Base-by-base conservation (phyloP, 73 alveolate genomes). In the Symbiodinium natans region DNA sequence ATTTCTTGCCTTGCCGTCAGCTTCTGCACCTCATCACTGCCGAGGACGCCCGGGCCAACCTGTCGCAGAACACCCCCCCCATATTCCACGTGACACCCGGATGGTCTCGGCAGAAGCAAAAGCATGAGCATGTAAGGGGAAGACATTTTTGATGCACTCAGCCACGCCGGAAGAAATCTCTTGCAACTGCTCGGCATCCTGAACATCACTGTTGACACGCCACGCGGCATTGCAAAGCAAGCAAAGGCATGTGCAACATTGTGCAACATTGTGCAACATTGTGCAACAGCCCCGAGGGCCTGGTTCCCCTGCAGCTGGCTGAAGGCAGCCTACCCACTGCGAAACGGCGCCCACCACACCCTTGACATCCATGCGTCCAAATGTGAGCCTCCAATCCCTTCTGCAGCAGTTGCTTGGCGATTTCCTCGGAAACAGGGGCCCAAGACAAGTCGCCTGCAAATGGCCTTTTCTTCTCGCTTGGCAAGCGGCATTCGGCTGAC, bases 1-100 rank as follows among this genome's bases (percentile, higher is more conserved):
- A 46, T 46, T 46, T 46, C 59, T 13, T 46, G 42, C 95, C 95
- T 90, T 40, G 29, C 19, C n/a, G 97, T 73, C 80, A 90, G 97
- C 25, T 63, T 90, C 80, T 83, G 74, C 41, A 90, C 97, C 98
- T 92, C 98, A 15, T 74, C 98, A n/a, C 74, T 77, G 33, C 92
- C 86, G 33, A 92, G 83, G 73, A 92, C 98, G 25, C 98, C 98
- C 43, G 98, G 98, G 31, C 98, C 98, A 4, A 90, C 97, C 97
- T 90, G 39, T 25, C 10, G 59, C 39, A 48, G 39, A n/a, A 29
- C 3, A 4, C n/a, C n/a, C n/a, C n/a, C n/a, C n/a, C n/a, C n/a
- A n/a, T n/a, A n/a, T n/a, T n/a, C n/a, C n/a, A n/a, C n/a, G n/a
- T n/a, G n/a, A n/a, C n/a, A n/a, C n/a, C n/a, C n/a, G 59, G 21